These are phyloP conservation scores for Podila epigama DNA, from an alignment of 192 early-diverging fungal species.

Conservation along the genomic window DNA sequence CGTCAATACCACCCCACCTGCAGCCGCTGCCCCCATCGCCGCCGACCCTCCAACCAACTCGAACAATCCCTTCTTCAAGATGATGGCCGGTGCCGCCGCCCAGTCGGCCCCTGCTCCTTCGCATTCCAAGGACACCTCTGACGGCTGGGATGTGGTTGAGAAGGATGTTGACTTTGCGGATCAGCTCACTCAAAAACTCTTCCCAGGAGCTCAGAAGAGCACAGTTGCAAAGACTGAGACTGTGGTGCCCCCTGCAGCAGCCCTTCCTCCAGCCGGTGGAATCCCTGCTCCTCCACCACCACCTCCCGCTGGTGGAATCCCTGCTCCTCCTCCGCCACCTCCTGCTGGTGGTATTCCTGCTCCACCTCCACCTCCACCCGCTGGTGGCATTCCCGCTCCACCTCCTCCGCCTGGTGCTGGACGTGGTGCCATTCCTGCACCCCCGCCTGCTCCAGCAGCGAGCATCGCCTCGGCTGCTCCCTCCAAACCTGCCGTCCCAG, in stretches of 20 bases:
- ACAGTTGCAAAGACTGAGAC: background rate
- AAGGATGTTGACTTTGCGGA: conserved; percentile 15
- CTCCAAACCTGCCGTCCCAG: conserved; percentile 8
- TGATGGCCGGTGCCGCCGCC: conserved; percentile 9
- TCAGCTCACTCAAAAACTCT: conserved; percentile 20
- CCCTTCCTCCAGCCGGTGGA: background rate
- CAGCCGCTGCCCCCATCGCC: background rate
- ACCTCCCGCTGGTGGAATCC: conserved; percentile 7
- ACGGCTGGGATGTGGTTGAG: conserved; percentile 45
- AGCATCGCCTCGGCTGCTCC: conserved; percentile 14
- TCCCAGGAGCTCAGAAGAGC: too few species aligned
- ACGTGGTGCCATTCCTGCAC: conserved; percentile 6
- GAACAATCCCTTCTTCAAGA: conserved; percentile 42
- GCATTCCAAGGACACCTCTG: conserved; percentile 39
- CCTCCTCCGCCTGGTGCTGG: conserved; percentile 20
- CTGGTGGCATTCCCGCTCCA: conserved; percentile 7
- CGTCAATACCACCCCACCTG: conserved; percentile 12
- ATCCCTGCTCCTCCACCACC: conserved; percentile 15
- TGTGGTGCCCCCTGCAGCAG: background rate
- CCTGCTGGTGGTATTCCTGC: conserved; percentile 8
- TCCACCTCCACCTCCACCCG: background rate
- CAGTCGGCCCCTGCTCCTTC: background rate
- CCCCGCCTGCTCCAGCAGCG: conserved; percentile 18
- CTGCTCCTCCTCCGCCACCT: conserved; percentile 3
- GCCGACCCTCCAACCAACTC: conserved; percentile 2